Evolutionary conservation across 495 filamentous ascomycete genomes (phyloP).

Genomic region (Podospora pseudopauciseta): DNA sequence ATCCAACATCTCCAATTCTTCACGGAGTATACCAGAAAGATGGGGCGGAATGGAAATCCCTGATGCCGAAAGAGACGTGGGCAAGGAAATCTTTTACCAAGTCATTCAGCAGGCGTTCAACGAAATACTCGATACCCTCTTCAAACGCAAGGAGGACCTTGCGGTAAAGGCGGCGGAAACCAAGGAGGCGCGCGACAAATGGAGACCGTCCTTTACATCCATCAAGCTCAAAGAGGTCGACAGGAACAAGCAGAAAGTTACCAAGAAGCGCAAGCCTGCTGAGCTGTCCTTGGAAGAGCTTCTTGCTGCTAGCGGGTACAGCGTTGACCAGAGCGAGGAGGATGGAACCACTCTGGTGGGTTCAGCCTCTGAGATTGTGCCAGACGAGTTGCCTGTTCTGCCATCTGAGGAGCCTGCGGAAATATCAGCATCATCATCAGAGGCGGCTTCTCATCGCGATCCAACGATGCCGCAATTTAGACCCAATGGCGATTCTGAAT

Average conservation of each 20-base stretch:
- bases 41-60: constrained; percentile 83
- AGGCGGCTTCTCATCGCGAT: constrained; percentile 42
- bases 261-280: constrained; percentile 14
- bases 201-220: constrained; percentile 43
- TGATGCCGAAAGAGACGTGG: constrained; percentile 74
- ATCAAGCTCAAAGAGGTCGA: constrained; percentile 47
- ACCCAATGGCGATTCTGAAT: constrained; percentile 22
- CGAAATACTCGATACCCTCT: constrained; percentile 81
- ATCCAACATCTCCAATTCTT: constrained; percentile 77
- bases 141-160: constrained; percentile 73
- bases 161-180: constrained; percentile 66
- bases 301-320: constrained; percentile 50
- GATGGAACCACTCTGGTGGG: not conserved
- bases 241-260: constrained; percentile 15
- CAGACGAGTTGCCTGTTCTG: constrained; percentile 12
- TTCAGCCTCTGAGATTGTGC: constrained; percentile 13
- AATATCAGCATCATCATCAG: constrained; percentile 9
- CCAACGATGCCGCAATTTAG: constrained; percentile 71
- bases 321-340: constrained; percentile 23
- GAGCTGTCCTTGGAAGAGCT: constrained; percentile 49
- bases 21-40: constrained; percentile 72
- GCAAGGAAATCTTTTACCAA: constrained; percentile 86
- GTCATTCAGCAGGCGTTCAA: constrained; percentile 88
- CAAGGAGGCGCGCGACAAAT: constrained; percentile 56
- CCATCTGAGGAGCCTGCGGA: not conserved